phyloP scores from a whole-genome alignment of 2,329 filamentous ascomycete genomes.

The Diaporthe sp. region DNA sequence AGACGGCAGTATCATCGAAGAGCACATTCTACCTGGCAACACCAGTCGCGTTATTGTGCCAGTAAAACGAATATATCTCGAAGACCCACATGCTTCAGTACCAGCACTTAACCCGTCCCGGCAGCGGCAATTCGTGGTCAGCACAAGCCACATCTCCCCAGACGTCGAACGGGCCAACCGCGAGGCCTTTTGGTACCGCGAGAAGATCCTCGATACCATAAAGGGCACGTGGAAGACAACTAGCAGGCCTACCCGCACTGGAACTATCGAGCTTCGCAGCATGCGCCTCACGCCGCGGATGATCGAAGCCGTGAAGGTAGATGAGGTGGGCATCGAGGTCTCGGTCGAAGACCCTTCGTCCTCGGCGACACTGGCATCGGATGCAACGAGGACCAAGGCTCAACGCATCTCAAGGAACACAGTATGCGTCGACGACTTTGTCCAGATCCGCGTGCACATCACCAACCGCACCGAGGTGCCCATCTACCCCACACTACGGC shows the following conservation, averaged over 20 bases:
- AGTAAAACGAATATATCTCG: conserved; percentile 80
- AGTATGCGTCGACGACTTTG: conserved; percentile 71
- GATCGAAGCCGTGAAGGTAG: conserved; percentile 85
- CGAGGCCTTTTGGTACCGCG: conserved; percentile 93
- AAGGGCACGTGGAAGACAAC: conserved; percentile 78
- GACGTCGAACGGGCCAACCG: conserved; percentile 83
- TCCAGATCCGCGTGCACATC: conserved; percentile 79
- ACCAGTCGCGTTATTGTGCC: conserved; percentile 83
- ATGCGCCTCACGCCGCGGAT: conserved; percentile 82
- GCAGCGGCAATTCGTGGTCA: conserved; percentile 95
- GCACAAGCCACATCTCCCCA: conserved; percentile 81
- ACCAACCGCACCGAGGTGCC: conserved; percentile 78
- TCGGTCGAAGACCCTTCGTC: conserved; percentile 58
- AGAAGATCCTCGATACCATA: conserved; percentile 80
- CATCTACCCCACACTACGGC: conserved; percentile 79
- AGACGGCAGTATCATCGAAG: conserved; percentile 64
- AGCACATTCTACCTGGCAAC: conserved; percentile 75
- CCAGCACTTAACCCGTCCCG: conserved; percentile 84
- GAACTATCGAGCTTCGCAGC: conserved; percentile 81
- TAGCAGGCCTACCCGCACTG: conserved; percentile 67
- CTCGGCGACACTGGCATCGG: conserved; percentile 31
- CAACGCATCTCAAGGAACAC: conserved; percentile 44
- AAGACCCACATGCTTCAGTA: conserved; percentile 83
- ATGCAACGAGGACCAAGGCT: conserved; percentile 41
- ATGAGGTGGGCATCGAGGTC: conserved; percentile 80